Conservation (phyloP, 2,329 filamentous ascomycete genomes). For the Teratosphaeria gauchensis region DNA sequence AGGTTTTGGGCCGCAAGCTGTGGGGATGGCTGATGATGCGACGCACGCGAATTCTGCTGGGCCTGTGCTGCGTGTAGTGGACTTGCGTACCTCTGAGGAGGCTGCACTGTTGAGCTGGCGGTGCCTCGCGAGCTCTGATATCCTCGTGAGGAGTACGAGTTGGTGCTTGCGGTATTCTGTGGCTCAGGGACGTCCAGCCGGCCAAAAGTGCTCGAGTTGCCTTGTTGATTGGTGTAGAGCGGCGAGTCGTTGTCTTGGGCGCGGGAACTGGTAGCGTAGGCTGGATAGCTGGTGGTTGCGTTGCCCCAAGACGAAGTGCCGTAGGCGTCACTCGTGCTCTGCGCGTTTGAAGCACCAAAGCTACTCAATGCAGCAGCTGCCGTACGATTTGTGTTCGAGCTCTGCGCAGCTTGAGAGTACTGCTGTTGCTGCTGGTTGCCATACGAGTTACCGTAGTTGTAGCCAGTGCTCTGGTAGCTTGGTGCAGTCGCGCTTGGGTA, state of each 20-base stretch:
- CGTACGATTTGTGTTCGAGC: slow-evolving; percentile 7
- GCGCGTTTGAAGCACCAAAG: slow-evolving; percentile 10
- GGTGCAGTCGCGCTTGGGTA: slow-evolving; percentile 3
- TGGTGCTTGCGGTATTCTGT: slow-evolving; percentile 6
- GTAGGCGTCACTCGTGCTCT: slow-evolving; percentile 3
- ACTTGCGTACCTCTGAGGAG: slow-evolving; percentile 21
- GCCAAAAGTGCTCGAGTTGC: slow-evolving; percentile 12
- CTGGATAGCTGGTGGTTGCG: slow-evolving; percentile 1
- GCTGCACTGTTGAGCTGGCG: slow-evolving; percentile 6
- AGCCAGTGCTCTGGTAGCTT: slow-evolving; percentile 3
- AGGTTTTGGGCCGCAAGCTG: slow-evolving; percentile 12
- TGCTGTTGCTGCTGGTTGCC: slow-evolving; percentile 8
- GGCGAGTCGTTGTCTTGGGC: slow-evolving; percentile 17
- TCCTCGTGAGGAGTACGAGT: slow-evolving; percentile 6
- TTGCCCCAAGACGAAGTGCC: slow-evolving; percentile 9
- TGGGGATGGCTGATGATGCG: slow-evolving; percentile 17
- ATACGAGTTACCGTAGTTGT: slow-evolving; percentile 11
- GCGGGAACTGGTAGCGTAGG: slow-evolving; percentile 6
- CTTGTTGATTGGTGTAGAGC: slow-evolving; percentile 11
- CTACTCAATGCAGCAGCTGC: slow-evolving; percentile 17
- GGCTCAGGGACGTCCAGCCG: slow-evolving; percentile 15
- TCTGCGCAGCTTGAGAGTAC: slow-evolving; percentile 6
- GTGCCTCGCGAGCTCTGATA: slow-evolving; percentile 13
- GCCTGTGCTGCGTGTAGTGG: slow-evolving; percentile 21
- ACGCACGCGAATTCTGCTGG: slow-evolving; percentile 16